Evolutionary conservation across 768 basidiomycete genomes (phyloP).

Genomic region (Tylopilus balloui): DNA sequence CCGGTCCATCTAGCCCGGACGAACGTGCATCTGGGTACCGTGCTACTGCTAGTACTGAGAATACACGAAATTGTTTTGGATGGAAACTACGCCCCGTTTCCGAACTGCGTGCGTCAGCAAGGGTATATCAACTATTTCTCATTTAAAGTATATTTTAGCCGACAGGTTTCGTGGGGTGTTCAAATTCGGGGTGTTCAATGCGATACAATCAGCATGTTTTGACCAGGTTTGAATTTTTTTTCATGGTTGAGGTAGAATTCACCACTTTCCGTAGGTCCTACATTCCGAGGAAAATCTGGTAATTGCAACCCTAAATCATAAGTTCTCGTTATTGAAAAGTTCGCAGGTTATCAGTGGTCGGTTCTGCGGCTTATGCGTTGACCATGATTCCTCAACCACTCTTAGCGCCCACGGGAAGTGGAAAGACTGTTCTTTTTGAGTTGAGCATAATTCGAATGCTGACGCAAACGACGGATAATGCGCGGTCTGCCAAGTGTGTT

Average conservation of each 20-base stretch:
- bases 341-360: constrained; percentile 68
- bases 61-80: constrained; percentile 38
- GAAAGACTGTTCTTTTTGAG: constrained; percentile 95
- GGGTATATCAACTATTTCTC: background rate
- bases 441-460: constrained; percentile 79
- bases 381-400: constrained; percentile 2
- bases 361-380: constrained; percentile 7
- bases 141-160: constrained; percentile 43
- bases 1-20: background rate
- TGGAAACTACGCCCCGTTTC: constrained; percentile 65
- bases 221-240: constrained; percentile 46
- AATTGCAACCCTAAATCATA: background rate
- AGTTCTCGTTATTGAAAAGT: constrained; percentile 9
- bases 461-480: constrained; percentile 34
- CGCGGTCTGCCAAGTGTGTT: constrained; percentile 58
- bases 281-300: constrained; percentile 64
- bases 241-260: background rate
- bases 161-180: constrained; percentile 78
- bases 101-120: constrained; percentile 52
- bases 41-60: background rate
- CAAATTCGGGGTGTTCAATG: constrained; percentile 89
- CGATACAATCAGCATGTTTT: constrained; percentile 82
- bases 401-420: constrained; percentile 90
- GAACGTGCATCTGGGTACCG: background rate
- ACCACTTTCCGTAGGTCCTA: constrained; percentile 44